Base-by-base conservation (phyloP, 192 early-diverging fungal genomes). In the Geranomyces michiganensis region DNA sequence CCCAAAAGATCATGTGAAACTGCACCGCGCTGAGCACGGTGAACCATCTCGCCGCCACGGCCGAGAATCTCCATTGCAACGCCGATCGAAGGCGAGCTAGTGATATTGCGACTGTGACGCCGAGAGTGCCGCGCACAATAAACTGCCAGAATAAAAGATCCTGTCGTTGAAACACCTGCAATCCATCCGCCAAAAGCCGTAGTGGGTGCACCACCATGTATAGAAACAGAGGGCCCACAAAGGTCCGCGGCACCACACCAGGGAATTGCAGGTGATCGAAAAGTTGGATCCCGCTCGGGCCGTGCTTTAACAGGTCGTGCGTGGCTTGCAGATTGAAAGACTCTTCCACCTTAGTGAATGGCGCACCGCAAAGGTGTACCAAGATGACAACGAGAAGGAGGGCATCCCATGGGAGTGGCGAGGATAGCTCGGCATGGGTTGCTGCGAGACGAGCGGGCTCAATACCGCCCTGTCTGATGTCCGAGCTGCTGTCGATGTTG, bases 281-380 rank as follows among this genome's bases (percentile, higher is more conserved):
- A 44, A 69, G 41, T 22, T 66, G 21, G 17, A 80, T 47, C 24
- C 43, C 62, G 3, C 29, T 15, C 3, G 70, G 68, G 1, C 58
- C 56, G 67, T 71, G 46, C 80, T 82, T 83, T 81, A 96, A 67
- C 31, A 97, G 83, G 71, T 99, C 96, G 76, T 99, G 94, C 7
- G 86, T 84, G 6, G 96, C 95, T 79, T 99, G 96, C 55, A 94
- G 65, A 72, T 92, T 94, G 82, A 99, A 99, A 71, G 92, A 94
- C 76, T 99, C 96, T 77, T 99, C 95, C 59, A 99, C 95, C 79
- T 99, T 99, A 36, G 95, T 94, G 77, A 81, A 97, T 0, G 94
- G 96, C 29, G 60, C 65, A 19, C 33, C 24, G 56, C 13, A 12
- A 9, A 75, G 60, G 43, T 75, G 41, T 0, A 58, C 22, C 36